Evolutionary conservation across 2,329 filamentous ascomycete species (phyloP).

Genomic region (Aspergillus fructus): DNA sequence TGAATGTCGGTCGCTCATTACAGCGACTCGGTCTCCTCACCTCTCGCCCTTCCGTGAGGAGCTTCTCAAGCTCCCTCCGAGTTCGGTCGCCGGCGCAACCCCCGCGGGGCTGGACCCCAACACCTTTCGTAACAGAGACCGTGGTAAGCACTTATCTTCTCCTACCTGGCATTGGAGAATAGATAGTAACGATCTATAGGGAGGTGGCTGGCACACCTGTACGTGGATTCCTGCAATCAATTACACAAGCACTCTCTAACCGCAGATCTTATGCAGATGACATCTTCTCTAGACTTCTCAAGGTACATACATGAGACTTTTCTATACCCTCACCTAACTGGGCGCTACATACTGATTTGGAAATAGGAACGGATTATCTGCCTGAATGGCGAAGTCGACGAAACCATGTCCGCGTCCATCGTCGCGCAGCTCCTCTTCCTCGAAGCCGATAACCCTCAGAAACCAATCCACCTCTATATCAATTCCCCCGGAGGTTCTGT

Average conservation of each 20-base stretch:
- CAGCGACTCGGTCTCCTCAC: conserved; percentile 24
- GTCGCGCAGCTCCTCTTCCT: conserved; percentile 96
- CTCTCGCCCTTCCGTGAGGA: conserved; percentile 18
- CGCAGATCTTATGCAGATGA: conserved; percentile 57
- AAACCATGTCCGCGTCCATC: conserved; percentile 85
- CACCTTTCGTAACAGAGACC: conserved; percentile 56
- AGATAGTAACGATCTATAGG: conserved; percentile 44
- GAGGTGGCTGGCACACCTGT: conserved; percentile 77
- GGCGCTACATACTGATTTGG: conserved; percentile 34
- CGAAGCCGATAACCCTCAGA: conserved; percentile 92
- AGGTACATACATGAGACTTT: conserved; percentile 49
- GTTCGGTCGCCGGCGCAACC: conserved; percentile 28
- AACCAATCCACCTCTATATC: conserved; percentile 96
- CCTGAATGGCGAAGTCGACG: conserved; percentile 87
- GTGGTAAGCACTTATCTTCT: conserved; percentile 44
- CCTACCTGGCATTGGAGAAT: conserved; percentile 15
- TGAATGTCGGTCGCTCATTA: conserved; percentile 25
- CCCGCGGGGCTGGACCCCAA: conserved; percentile 50
- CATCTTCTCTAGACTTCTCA: conserved; percentile 77
- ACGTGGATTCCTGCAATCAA: conserved; percentile 36
- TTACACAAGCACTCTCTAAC: conserved; percentile 3
- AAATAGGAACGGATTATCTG: conserved; percentile 85
- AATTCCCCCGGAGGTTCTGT: conserved; percentile 94
- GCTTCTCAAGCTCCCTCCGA: conserved; percentile 30
- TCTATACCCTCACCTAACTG: not conserved